Evolutionary conservation across 257 asterid genomes (phyloP).

Genomic region (Solanum okadae): DNA sequence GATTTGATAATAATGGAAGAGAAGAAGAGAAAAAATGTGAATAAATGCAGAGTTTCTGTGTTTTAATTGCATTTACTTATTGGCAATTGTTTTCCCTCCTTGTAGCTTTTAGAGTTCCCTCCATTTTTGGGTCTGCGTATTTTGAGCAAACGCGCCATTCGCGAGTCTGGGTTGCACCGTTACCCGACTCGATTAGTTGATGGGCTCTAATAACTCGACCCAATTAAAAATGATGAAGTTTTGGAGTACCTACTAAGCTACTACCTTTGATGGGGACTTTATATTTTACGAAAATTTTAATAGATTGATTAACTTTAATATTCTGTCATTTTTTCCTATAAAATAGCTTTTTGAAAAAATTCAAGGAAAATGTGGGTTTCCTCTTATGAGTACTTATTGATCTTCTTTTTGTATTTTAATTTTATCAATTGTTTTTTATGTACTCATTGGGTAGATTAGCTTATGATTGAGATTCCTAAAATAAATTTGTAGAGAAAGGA

Average conservation of each 20-base stretch:
- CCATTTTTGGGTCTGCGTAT: conserved; percentile 14
- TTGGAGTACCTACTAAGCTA: background rate
- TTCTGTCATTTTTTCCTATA: background rate
- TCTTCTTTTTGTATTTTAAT: background rate
- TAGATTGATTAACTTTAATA: too few relatives aligned
- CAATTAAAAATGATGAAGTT: background rate
- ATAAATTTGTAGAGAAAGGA: background rate
- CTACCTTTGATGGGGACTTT: background rate
- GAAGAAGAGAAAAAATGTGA: background rate
- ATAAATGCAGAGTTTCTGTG: background rate
- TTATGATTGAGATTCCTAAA: background rate
- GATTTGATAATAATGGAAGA: background rate
- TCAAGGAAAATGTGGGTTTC: background rate
- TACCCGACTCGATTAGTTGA: background rate
- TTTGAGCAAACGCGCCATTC: conserved; percentile 6
- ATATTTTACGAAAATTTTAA: too few relatives aligned
- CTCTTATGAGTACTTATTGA: background rate
- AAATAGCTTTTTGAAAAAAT: too few relatives aligned
- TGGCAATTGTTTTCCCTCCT: background rate
- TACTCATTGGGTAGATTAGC: background rate
- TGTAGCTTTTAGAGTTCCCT: conserved; percentile 3
- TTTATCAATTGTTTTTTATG: background rate
- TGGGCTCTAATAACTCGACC: background rate
- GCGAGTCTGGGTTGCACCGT: background rate
- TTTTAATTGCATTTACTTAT: background rate